Evolutionary conservation across 192 early-diverging fungal genomes (phyloP), one percentile per base, ranked within the genome.

Genomic region (Coemansia biformis): DNA sequence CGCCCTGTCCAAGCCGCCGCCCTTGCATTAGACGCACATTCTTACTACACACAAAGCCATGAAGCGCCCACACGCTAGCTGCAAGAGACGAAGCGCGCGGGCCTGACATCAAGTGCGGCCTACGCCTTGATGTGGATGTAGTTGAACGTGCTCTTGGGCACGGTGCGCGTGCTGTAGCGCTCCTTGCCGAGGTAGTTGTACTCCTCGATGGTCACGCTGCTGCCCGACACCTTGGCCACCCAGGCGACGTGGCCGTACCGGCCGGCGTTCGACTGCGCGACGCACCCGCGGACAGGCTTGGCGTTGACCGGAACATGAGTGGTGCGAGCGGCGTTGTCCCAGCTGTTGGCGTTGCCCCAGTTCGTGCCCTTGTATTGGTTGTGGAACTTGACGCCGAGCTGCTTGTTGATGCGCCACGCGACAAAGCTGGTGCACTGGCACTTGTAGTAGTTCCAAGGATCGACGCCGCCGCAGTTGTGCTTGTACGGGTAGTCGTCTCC

Each of bases 401-500:
- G 50, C 32, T 41, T 54, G 70, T 73, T 73, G 53, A 73, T 73
- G 22, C 63, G 69, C 52, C 59, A 62, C 3, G 63, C 70, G 10
- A 60, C 69, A 55, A 64, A 63, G 41, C 57, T 57, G 24, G 68
- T 54, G 57, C 61, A 64, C 53, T 72, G 68, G 51, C 68, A 64
- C 50, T 55, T 64, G 48, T 33, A 60, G 57, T 55, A 65, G 18
- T 22, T 45, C 69, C 62, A 65, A 2, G 56, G 61, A 7, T 64
- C 62, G 10, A 59, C 29, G 9, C 55, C 60, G 8, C 38, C 11
- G 48, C 63, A 54, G 8, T 57, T 38, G 28, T 48, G 40, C 8
- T 26, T 44, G 42, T 70, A 70, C 5, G 65, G 62, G 24, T 75
- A 75, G 41, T 75, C 71, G 33, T 75, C 54, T 24, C 34, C 62